Conservation (phyloP, 129 eudicot genomes). For the Tagetes erecta region DNA sequence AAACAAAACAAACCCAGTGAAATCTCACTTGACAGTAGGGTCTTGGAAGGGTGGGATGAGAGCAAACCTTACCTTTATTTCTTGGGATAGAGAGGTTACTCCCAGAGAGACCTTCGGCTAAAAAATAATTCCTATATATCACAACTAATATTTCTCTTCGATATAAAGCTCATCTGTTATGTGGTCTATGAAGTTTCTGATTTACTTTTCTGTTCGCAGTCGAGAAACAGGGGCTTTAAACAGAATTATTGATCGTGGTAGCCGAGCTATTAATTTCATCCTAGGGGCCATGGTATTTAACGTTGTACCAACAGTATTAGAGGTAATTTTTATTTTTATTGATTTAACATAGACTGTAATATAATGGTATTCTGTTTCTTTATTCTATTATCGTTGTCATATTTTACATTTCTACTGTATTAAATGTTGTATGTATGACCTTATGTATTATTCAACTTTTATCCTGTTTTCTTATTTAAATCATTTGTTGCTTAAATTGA, state of each 20-base stretch:
- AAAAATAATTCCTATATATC: background rate
- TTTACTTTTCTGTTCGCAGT: conserved; percentile 45
- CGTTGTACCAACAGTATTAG: conserved; percentile 89
- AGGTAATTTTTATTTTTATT: conserved; percentile 48
- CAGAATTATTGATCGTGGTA: conserved; percentile 96
- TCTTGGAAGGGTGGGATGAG: too few relatives aligned
- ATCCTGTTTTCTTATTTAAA: background rate
- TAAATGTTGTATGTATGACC: background rate
- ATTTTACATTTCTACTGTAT: background rate
- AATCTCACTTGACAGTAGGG: too few relatives aligned
- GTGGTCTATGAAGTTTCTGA: conserved; percentile 7
- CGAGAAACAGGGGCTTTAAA: conserved; percentile 96
- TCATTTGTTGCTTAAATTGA: conserved; percentile 2
- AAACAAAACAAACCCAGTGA: too few relatives aligned
- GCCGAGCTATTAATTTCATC: conserved; percentile 96
- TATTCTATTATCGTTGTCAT: background rate
- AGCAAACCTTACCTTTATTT: too few relatives aligned
- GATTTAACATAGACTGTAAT: conserved; percentile 1
- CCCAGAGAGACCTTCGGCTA: too few relatives aligned
- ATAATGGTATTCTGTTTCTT: background rate
- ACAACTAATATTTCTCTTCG: background rate
- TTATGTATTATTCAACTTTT: background rate
- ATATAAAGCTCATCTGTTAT: background rate
- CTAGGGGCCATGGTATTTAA: conserved; percentile 95
- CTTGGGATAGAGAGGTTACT: too few relatives aligned